Evolutionary conservation across 2,329 filamentous ascomycete species (phyloP).

Genomic region (Aspergillus terreus): DNA sequence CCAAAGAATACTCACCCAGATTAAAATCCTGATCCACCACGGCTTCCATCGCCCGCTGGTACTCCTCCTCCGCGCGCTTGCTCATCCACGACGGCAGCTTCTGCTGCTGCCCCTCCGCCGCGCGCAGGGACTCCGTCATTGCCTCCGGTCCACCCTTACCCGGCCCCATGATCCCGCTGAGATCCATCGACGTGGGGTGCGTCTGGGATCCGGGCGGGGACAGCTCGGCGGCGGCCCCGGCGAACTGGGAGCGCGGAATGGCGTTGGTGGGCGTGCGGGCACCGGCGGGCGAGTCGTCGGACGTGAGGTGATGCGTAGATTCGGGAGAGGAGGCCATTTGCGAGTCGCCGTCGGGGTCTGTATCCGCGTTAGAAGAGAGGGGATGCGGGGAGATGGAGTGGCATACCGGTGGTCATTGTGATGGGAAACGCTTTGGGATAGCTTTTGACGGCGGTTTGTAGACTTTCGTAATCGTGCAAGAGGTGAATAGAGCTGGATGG

Average conservation of each 20-base stretch:
- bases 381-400: not conserved
- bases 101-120: conserved; percentile 18
- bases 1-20: conserved; percentile 34
- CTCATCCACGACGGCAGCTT: conserved; percentile 51
- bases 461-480: too few relatives aligned
- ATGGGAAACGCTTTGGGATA: not conserved
- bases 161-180: not conserved
- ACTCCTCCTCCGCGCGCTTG: conserved; percentile 57
- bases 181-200: conserved; percentile 5
- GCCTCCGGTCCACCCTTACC: not conserved
- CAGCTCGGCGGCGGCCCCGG: conserved; percentile 41
- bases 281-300: conserved; percentile 37
- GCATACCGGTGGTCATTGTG: conserved; percentile 2
- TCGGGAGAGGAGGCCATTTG: conserved; percentile 52
- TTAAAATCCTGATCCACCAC: conserved; percentile 53
- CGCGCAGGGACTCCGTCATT: not conserved
- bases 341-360: conserved; percentile 54
- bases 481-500: too few relatives aligned
- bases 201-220: conserved; percentile 54
- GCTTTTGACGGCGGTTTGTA: too few relatives aligned
- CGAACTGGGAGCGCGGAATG: conserved; percentile 19
- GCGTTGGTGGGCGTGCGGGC: conserved; percentile 41
- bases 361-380: conserved; percentile 7
- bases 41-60: conserved; percentile 46
- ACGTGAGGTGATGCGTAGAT: conserved; percentile 30